These are phyloP conservation scores for Poa pratensis DNA, from an alignment of 176 grass and related monocot genomes.

Conservation along the genomic window DNA sequence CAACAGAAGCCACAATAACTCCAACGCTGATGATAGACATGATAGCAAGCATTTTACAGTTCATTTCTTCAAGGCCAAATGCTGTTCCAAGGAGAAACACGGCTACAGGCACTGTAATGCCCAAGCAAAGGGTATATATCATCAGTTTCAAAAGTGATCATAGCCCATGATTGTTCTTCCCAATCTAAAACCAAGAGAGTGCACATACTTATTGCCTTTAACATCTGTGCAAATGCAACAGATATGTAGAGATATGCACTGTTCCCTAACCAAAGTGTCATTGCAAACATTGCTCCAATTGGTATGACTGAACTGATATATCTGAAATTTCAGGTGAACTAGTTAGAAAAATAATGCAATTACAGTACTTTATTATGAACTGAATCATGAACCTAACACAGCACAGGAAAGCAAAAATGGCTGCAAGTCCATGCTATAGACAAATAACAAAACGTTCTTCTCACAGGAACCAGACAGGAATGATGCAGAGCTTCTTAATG, in stretches of 20 bases:
- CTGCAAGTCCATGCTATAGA: background rate
- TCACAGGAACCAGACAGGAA: background rate
- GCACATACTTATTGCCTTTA: constrained; percentile 96
- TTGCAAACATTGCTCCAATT: constrained; percentile 99
- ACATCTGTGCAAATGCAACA: constrained; percentile 99
- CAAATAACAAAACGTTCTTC: constrained; percentile 1
- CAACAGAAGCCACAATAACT: constrained; percentile 94
- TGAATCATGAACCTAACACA: background rate
- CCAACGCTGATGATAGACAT: constrained; percentile 93
- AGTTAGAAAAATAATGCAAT: constrained; percentile 7
- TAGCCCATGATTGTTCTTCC: background rate
- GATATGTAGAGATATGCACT: constrained; percentile 99
- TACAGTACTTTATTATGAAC: constrained; percentile 11
- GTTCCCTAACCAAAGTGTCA: constrained; percentile 98
- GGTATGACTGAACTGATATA: constrained; percentile 94
- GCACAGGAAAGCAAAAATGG: constrained; percentile 1
- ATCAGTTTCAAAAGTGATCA: constrained; percentile 9
- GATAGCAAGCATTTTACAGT: constrained; percentile 86
- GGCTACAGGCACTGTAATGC: constrained; percentile 89
- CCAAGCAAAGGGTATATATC: constrained; percentile 34
- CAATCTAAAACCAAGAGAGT: constrained; percentile 21
- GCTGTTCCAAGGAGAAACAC: constrained; percentile 93
- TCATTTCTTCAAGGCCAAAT: constrained; percentile 91
- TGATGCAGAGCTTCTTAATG: background rate
- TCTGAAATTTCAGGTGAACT: constrained; percentile 59